Evolutionary conservation across 352 stramenopile species (phyloP).

Genomic region (Phytophthora parvispora): DNA sequence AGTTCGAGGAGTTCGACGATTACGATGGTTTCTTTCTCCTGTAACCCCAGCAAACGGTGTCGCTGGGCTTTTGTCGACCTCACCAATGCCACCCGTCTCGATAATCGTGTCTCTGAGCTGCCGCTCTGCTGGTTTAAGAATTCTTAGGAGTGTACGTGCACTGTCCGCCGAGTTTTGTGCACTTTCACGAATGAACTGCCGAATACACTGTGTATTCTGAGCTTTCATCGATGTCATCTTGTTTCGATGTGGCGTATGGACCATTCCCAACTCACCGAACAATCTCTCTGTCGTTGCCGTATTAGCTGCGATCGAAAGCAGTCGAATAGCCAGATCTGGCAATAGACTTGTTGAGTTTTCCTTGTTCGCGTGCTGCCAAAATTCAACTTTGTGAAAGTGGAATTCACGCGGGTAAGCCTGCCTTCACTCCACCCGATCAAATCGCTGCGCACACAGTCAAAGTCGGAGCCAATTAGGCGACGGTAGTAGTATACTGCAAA

Average conservation of each 20-base stretch:
- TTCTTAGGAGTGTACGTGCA: neutral
- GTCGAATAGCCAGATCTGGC: neutral
- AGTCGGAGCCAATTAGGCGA: neutral
- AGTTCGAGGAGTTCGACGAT: neutral
- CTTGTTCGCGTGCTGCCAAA: neutral
- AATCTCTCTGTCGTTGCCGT: conserved; percentile 1
- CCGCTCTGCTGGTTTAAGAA: neutral
- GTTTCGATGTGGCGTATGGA: neutral
- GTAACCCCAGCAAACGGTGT: neutral
- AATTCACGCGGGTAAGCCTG: neutral
- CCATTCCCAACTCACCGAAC: neutral
- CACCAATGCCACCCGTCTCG: neutral
- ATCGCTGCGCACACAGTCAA: conserved; percentile 5
- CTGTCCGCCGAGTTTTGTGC: neutral
- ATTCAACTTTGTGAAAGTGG: neutral
- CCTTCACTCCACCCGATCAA: neutral
- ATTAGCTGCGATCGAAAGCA: neutral
- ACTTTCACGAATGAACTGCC: neutral
- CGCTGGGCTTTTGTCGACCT: neutral
- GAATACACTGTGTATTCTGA: neutral
- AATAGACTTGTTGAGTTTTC: neutral
- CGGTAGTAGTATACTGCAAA: conserved; percentile 3
- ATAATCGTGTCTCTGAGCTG: neutral
- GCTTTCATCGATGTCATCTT: neutral
- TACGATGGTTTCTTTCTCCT: neutral